phyloP scores from a whole-genome alignment of 257 asterid genomes.

The Penstemon barbatus region DNA sequence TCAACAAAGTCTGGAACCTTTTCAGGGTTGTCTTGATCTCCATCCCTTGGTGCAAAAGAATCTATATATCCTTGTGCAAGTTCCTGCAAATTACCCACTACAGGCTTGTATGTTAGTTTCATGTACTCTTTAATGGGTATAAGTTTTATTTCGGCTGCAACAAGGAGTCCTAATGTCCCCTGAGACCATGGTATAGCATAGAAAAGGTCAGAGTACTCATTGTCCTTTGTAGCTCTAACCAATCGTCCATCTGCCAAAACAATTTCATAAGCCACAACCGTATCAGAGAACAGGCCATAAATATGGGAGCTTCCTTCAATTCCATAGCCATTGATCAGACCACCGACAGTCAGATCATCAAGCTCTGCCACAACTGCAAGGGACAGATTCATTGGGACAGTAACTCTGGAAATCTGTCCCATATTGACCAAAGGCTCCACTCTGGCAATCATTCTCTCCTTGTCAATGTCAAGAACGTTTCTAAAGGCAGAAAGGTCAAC shows the following conservation, averaged over 20 bases:
- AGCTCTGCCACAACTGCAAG: conserved; percentile 97
- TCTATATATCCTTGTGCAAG: conserved; percentile 79
- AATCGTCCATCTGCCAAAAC: conserved; percentile 78
- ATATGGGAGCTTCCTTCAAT: conserved; percentile 96
- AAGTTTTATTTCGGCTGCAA: conserved; percentile 94
- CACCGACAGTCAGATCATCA: conserved; percentile 95
- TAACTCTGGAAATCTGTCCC: conserved; percentile 87
- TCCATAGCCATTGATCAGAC: conserved; percentile 91
- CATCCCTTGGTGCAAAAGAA: conserved; percentile 82
- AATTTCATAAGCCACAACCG: conserved; percentile 89
- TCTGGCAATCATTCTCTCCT: conserved; percentile 75
- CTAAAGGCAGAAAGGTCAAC: conserved; percentile 91
- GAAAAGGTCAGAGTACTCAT: conserved; percentile 80
- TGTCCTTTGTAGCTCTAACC: conserved; percentile 93
- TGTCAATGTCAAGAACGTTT: conserved; percentile 67
- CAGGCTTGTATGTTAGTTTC: conserved; percentile 84
- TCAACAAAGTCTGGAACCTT: conserved; percentile 93
- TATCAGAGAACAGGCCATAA: conserved; percentile 86
- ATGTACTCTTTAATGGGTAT: conserved; percentile 85
- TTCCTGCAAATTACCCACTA: conserved; percentile 68
- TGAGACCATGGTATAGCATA: conserved; percentile 98
- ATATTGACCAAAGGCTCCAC: conserved; percentile 95
- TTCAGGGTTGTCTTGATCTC: conserved; percentile 80
- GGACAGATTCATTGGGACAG: conserved; percentile 84
- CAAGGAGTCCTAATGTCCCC: conserved; percentile 93